Conservation (phyloP, 2,329 filamentous ascomycete genomes). For the Chaetomium sp. region DNA sequence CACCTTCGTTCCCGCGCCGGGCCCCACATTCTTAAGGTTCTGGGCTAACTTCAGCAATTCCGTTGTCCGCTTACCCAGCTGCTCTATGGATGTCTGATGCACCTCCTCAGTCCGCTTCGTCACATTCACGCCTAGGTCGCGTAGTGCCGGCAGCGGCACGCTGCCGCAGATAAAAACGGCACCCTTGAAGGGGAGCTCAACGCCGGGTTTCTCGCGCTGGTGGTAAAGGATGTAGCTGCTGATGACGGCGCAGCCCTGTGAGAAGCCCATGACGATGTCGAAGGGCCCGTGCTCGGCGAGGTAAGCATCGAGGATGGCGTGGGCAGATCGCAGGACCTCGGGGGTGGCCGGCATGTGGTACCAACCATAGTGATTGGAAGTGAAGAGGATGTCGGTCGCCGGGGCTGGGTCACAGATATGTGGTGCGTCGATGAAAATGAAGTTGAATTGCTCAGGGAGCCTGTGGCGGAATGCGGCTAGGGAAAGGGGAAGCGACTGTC, state of each 20-base stretch:
- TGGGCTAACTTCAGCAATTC: slow-evolving; percentile 23
- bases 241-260: slow-evolving; percentile 34
- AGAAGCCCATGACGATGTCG: slow-evolving; percentile 33
- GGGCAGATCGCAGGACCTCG: slow-evolving; percentile 30
- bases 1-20: slow-evolving; percentile 24
- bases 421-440: slow-evolving; percentile 33
- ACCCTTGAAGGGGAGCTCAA: slow-evolving; percentile 31
- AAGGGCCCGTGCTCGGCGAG: slow-evolving; percentile 30
- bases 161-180: slow-evolving; percentile 37
- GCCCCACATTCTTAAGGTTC: slow-evolving; percentile 25
- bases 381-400: slow-evolving; percentile 30
- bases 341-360: slow-evolving; percentile 25
- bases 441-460: slow-evolving; percentile 27
- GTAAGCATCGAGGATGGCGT: slow-evolving; percentile 32
- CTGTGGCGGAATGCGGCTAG: slow-evolving; percentile 31
- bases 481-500: not conserved
- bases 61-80: slow-evolving; percentile 25
- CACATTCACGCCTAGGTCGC: slow-evolving; percentile 31
- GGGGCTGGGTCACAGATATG: slow-evolving; percentile 28
- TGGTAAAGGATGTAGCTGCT: slow-evolving; percentile 36
- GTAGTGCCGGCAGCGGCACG: slow-evolving; percentile 30
- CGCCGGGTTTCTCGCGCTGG: slow-evolving; percentile 28
- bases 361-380: slow-evolving; percentile 27
- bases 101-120: slow-evolving; percentile 28
- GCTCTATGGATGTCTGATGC: slow-evolving; percentile 22